Conservation (phyloP, 2,329 filamentous ascomycete genomes). For the Penicillium hesseltinei region DNA sequence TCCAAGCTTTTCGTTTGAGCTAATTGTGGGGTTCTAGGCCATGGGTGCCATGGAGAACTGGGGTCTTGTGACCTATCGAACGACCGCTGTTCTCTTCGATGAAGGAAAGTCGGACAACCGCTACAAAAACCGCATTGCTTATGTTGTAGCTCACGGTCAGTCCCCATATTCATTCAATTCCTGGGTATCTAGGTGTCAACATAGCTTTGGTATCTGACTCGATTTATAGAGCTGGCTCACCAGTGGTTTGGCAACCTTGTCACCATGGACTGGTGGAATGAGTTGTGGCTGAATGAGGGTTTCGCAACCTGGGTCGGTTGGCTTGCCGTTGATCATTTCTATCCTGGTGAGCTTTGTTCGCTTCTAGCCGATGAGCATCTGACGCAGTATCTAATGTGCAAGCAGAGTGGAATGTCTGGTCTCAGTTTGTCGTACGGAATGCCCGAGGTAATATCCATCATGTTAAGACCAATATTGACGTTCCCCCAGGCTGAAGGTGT, state of each 20-base stretch:
- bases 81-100: constrained; percentile 94
- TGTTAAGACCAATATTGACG: constrained; percentile 38
- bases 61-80: constrained; percentile 94
- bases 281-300: constrained; percentile 91
- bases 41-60: constrained; percentile 90
- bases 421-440: constrained; percentile 79
- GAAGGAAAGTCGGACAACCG: constrained; percentile 84
- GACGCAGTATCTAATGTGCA: constrained; percentile 19
- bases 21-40: constrained; percentile 44
- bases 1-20: constrained; percentile 21
- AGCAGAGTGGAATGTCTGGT: constrained; percentile 92
- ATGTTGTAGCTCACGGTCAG: constrained; percentile 83
- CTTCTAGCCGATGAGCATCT: background rate
- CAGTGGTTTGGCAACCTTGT: constrained; percentile 96
- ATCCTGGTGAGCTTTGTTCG: constrained; percentile 59
- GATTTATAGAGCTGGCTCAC: constrained; percentile 71
- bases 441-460: constrained; percentile 51
- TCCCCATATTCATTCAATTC: background rate
- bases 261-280: constrained; percentile 96
- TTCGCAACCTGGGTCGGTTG: constrained; percentile 99
- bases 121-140: constrained; percentile 91
- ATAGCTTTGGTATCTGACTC: background rate
- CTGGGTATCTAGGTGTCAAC: background rate
- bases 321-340: constrained; percentile 84
- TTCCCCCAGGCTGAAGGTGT: constrained; percentile 73